Evolutionary conservation across 192 early-diverging fungal species (phyloP).

Genomic region (Endogone sp.): DNA sequence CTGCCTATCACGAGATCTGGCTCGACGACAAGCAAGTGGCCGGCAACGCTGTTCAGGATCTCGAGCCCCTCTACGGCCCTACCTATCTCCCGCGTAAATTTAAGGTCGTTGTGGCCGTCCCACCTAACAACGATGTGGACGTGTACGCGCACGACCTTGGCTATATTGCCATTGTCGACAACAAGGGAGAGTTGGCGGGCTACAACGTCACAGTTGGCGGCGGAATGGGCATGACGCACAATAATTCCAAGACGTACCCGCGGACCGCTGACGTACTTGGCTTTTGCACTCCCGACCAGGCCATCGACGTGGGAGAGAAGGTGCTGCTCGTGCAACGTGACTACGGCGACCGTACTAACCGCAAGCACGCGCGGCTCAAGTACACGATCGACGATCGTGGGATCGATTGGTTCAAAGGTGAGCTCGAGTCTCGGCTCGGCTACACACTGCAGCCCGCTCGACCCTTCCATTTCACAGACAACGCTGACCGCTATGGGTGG

Average conservation of each 20-base stretch:
- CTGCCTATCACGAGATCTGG: constrained; percentile 98
- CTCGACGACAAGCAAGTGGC: constrained; percentile 86
- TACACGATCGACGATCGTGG: constrained; percentile 97
- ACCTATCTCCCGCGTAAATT: constrained; percentile 96
- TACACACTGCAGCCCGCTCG: constrained; percentile 62
- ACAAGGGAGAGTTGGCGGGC: constrained; percentile 70
- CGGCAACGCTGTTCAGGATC: constrained; percentile 73
- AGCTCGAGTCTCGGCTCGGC: constrained; percentile 81
- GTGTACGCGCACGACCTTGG: constrained; percentile 95
- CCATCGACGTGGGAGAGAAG: constrained; percentile 80
- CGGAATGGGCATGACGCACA: constrained; percentile 98
- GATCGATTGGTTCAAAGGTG: constrained; percentile 83
- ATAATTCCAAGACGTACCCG: constrained; percentile 97
- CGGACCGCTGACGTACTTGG: constrained; percentile 74
- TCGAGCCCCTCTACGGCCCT: constrained; percentile 89
- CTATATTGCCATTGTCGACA: constrained; percentile 84
- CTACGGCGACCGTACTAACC: constrained; percentile 93
- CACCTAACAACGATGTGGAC: constrained; percentile 96
- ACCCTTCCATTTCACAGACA: constrained; percentile 78
- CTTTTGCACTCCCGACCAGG: constrained; percentile 74
- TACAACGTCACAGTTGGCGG: constrained; percentile 95
- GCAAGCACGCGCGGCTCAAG: constrained; percentile 97
- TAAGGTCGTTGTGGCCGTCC: constrained; percentile 91
- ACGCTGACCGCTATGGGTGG: constrained; percentile 97
- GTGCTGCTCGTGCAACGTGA: constrained; percentile 94